Base-by-base conservation (phyloP, 164 flowering plant genomes). In the Vitis rotundifolia region DNA sequence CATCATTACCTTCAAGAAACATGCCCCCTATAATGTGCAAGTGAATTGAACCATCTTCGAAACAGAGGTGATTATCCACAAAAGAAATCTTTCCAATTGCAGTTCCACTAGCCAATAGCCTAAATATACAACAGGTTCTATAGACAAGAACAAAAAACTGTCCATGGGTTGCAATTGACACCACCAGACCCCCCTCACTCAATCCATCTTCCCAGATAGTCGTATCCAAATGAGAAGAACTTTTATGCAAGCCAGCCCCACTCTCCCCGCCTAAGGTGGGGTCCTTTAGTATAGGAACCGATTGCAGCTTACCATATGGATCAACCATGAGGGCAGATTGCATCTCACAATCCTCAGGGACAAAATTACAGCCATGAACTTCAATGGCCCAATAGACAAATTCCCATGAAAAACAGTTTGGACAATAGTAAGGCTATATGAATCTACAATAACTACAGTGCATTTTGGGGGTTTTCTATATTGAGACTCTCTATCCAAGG, bases 391-490 rank as follows among this genome's bases (percentile, higher is more conserved):
- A 64, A 86, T 79, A 19, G 91, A 77, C 60, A 88, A 81, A 72
- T 72, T 80, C 68, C 95, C 98, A 76, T 89, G 91, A 78, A 85
- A 84, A 59, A 96, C 81, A 48, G 97, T 96, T 62, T 87, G 91
- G 12, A 88, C 79, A 60, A 92, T 81, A 60, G 84, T 82, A 70
- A 96, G 92, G 66, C 85, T 81, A 80, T 81, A 89, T 3, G 98
- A 78, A 82, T 96, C 99, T 64, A 96, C 88, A 73, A 96, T 82
- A 64, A 93, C 82, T 61, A 96, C 73, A 66, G 84, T 76, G 72
- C 91, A 88, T 68, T 88, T 92, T 2, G 87, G 68, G 3, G 75
- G 74, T 66, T 72, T 85, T 68, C 74, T 79, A 22, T 70, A 13
- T 13, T 73, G 81, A 44, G 68, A 58, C 54, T 87, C 94, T 62